A percentile compares a stretch with the other conserved stretches of the same genome.
These are phyloP conservation scores for Noccaea bulbosa DNA, from an alignment of 345 rosid species.

Conservation along the genomic window DNA sequence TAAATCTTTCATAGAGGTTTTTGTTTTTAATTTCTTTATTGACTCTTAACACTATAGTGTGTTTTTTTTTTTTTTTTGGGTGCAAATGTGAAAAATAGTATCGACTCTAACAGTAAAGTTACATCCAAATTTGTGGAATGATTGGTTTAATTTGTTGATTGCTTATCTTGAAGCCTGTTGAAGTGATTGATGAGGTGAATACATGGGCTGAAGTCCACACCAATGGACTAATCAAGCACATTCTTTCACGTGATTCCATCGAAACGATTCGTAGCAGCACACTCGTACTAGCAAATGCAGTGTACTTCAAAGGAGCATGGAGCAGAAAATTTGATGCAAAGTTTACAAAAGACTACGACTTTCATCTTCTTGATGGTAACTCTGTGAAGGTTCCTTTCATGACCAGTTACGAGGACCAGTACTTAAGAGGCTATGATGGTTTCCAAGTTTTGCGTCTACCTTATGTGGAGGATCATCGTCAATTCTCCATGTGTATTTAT, in stretches of 20 bases:
- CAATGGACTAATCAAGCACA: conserved; percentile 62
- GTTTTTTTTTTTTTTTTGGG: no score
- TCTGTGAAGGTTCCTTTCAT: conserved; percentile 64
- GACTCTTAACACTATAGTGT: no score
- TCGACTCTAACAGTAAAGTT: no score
- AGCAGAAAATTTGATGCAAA: conserved; percentile 54
- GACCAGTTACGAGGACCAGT: conserved; percentile 61
- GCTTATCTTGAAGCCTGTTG: conserved; percentile 50
- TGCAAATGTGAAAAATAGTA: no score
- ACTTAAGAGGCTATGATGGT: conserved; percentile 47
- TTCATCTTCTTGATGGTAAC: conserved; percentile 58
- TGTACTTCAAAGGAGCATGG: conserved; percentile 82
- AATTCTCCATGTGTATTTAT: conserved; percentile 66
- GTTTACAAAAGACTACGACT: conserved; percentile 55
- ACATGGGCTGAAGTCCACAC: conserved; percentile 67
- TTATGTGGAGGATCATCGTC: conserved; percentile 63
- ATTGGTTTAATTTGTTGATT: no score
- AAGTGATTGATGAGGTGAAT: conserved; percentile 59
- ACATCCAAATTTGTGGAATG: no score
- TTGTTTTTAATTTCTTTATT: no score
- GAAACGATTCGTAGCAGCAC: conserved; percentile 40
- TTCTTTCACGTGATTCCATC: conserved; percentile 58
- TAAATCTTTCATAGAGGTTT: no score
- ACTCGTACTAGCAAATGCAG: conserved; percentile 67
- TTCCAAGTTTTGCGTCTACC: conserved; percentile 72